phyloP scores from a whole-genome alignment of 2,329 filamentous ascomycete genomes.

The Cryphonectria carpinicola region DNA sequence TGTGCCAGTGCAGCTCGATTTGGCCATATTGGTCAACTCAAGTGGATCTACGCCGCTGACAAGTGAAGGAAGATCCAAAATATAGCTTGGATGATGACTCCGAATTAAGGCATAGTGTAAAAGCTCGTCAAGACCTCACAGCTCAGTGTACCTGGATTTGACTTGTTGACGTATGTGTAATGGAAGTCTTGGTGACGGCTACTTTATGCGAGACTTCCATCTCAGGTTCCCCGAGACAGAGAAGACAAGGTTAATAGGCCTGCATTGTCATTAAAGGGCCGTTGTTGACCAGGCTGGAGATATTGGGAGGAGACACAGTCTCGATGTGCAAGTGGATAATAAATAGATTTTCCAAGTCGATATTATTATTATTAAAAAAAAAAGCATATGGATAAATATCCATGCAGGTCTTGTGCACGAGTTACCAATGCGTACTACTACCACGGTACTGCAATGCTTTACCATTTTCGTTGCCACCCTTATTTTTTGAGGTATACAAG shows the following conservation, averaged over 20 bases:
- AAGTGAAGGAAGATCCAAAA: not conserved
- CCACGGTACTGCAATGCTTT: not conserved
- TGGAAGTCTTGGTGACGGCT: too few species aligned
- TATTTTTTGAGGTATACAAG: not conserved
- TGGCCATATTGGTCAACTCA: not conserved
- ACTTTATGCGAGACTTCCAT: too few species aligned
- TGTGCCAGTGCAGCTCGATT: not conserved
- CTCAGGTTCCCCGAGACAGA: too few species aligned
- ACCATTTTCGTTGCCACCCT: not conserved
- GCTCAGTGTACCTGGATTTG: too few species aligned
- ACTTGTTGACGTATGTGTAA: too few species aligned
- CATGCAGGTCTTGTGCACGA: not conserved
- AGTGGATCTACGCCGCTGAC: not conserved
- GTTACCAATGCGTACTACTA: not conserved
- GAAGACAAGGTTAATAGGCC: too few species aligned
- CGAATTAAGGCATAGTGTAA: not conserved
- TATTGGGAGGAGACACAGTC: too few species aligned
- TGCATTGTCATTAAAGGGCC: not conserved
- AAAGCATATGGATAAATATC: too few species aligned
- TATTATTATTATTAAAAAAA: too few species aligned
- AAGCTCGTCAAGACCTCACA: too few species aligned
- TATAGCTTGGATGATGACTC: not conserved
- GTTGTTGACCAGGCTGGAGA: not conserved
- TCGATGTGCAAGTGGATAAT: too few species aligned
- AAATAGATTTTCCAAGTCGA: too few species aligned